phyloP scores from a whole-genome alignment of 345 rosid species.

The Eucalyptus sp. region DNA sequence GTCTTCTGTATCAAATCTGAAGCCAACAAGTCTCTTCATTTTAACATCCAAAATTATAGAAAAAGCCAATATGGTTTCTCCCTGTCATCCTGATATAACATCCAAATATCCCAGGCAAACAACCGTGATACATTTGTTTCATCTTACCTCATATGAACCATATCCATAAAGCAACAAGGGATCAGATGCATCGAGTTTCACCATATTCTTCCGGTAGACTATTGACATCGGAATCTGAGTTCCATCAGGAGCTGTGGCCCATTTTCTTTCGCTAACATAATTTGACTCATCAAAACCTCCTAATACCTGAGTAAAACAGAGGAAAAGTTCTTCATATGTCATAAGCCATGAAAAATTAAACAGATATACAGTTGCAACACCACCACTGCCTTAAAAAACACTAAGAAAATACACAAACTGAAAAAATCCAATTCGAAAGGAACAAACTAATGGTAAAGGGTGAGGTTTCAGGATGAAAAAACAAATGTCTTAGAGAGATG shows the following conservation, averaged over 20 bases:
- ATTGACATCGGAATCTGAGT: conserved; percentile 76
- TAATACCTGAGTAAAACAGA: conserved; percentile 37
- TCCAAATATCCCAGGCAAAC: not conserved
- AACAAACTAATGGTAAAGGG: not conserved
- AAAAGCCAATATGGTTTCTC: not conserved
- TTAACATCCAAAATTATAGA: not conserved
- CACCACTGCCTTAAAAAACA: not conserved
- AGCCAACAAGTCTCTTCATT: not conserved
- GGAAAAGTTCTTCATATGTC: not conserved
- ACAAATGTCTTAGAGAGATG: not conserved
- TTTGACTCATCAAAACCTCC: conserved; percentile 85
- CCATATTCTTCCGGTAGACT: conserved; percentile 57
- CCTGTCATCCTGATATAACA: not conserved
- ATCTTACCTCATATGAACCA: conserved; percentile 92
- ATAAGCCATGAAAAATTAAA: not conserved
- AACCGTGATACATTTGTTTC: not conserved
- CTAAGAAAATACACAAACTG: not conserved
- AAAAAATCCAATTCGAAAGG: not conserved
- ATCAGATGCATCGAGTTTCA: conserved; percentile 82
- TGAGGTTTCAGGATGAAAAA: not conserved
- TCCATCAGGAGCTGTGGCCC: conserved; percentile 85
- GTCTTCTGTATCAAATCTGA: not conserved
- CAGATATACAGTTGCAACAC: not conserved
- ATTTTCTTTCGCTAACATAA: conserved; percentile 75
- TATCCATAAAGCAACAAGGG: conserved; percentile 77